Percentiles rank a stretch among this genome's conserved stretches.
phyloP scores from a whole-genome alignment of 169 alveolate species.

The Condylostoma magnum region DNA sequence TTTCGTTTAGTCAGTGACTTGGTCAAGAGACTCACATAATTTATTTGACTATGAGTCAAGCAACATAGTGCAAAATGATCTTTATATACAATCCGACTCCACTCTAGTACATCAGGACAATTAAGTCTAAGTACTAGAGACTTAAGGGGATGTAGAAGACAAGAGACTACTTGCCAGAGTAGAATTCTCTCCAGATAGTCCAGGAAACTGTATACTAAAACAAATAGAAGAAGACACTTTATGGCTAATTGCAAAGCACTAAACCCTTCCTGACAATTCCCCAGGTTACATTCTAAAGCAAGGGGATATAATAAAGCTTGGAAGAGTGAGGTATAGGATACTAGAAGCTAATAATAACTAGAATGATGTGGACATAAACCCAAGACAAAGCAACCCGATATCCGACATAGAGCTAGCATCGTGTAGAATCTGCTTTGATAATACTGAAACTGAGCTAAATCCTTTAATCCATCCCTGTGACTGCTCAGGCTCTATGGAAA shows the following conservation, averaged over 20 bases:
- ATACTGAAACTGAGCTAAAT: conserved; percentile 52
- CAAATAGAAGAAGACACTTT: conserved; percentile 4
- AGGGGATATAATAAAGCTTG: conserved; percentile 81
- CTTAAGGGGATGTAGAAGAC: too few species aligned
- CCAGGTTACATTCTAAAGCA: conserved; percentile 64
- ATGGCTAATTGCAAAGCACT: conserved; percentile 5
- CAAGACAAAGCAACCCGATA: not conserved
- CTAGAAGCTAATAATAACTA: conserved; percentile 38
- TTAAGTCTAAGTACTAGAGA: too few species aligned
- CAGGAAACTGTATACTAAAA: too few species aligned
- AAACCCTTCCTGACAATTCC: too few species aligned
- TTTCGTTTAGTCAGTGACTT: conserved; percentile 33
- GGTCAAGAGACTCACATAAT: conserved; percentile 43
- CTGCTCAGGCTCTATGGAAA: conserved; percentile 79
- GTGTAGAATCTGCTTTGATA: conserved; percentile 79
- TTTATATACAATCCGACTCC: too few species aligned
- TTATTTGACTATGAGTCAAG: conserved; percentile 45
- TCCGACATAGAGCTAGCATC: not conserved
- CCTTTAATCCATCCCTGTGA: conserved; percentile 80
- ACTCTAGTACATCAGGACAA: too few species aligned
- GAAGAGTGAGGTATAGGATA: conserved; percentile 75
- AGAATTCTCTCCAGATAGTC: too few species aligned
- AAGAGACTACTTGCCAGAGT: too few species aligned
- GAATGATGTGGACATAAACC: not conserved
- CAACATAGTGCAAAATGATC: too few species aligned